Evolutionary conservation across 1,284 basidiomycete genomes (phyloP).

Genomic region (Boletus holoroseus): DNA sequence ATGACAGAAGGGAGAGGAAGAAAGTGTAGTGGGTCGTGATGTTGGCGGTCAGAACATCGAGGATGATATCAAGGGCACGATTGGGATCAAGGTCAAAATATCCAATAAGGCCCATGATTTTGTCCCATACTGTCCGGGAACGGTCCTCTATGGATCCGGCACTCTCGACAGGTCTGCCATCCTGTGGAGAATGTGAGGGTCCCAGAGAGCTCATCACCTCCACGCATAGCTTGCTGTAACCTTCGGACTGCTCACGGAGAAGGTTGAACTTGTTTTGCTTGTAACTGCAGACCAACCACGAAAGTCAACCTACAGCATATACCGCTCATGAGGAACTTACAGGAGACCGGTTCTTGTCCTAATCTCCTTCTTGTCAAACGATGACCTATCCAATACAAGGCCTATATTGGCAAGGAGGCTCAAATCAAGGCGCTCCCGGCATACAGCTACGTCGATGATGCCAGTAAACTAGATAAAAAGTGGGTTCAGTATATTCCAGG

Average conservation of each 20-base stretch:
- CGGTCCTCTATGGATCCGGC: constrained; percentile 53
- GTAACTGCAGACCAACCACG: constrained; percentile 53
- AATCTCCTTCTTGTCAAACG: constrained; percentile 71
- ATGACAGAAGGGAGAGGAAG: constrained; percentile 81
- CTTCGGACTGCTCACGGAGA: constrained; percentile 94
- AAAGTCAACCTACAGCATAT: constrained; percentile 7
- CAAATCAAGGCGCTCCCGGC: constrained; percentile 69
- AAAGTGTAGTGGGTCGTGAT: constrained; percentile 84
- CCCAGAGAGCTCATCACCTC: constrained; percentile 80
- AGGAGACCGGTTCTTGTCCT: constrained; percentile 72
- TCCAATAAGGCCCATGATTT: constrained; percentile 84
- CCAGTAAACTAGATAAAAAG: constrained; percentile 28
- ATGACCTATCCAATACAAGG: constrained; percentile 56
- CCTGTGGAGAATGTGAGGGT: constrained; percentile 57
- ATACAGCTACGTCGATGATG: constrained; percentile 53
- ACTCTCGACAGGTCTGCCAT: constrained; percentile 59
- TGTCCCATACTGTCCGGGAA: constrained; percentile 76
- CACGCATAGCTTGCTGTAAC: constrained; percentile 87
- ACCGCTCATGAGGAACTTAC: constrained; percentile 43
- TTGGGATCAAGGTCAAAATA: constrained; percentile 97
- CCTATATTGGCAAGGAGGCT: constrained; percentile 54
- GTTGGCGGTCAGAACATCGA: constrained; percentile 86
- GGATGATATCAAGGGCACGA: constrained; percentile 87
- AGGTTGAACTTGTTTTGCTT: constrained; percentile 99
- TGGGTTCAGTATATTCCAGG: constrained; percentile 4